phyloP scores from a whole-genome alignment of 2,329 filamentous ascomycete genomes.

The Xylaria sp. region DNA sequence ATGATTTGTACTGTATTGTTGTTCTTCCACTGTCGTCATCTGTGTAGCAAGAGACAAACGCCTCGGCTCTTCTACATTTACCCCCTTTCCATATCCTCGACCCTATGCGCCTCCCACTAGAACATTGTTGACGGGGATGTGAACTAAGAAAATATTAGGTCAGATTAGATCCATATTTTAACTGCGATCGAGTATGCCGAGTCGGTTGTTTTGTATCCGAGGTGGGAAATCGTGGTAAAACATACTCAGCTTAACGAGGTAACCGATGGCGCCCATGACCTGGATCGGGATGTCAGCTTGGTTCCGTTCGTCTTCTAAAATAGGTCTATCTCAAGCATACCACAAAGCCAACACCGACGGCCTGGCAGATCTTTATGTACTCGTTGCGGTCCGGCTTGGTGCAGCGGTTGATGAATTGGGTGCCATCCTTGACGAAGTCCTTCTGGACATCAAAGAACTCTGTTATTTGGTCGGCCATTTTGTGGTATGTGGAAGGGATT shows the following conservation, averaged over 20 bases:
- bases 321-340: constrained; percentile 50
- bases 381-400: constrained; percentile 62
- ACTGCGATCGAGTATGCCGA: too few relatives aligned
- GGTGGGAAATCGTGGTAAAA: not conserved
- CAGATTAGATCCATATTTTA: too few relatives aligned
- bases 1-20: constrained; percentile 17
- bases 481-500: not conserved
- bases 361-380: constrained; percentile 65
- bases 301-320: not conserved
- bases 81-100: constrained; percentile 6
- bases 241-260: constrained; percentile 76
- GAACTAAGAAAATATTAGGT: constrained; percentile 57
- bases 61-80: constrained; percentile 16
- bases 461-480: constrained; percentile 75
- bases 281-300: constrained; percentile 19
- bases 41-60: not conserved
- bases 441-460: constrained; percentile 75
- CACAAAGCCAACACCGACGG: constrained; percentile 75
- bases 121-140: constrained; percentile 77
- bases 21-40: constrained; percentile 3
- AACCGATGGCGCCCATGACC: constrained; percentile 65
- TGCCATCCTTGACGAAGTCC: constrained; percentile 72
- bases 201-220: not conserved
- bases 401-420: constrained; percentile 71
- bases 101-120: constrained; percentile 72